Base-by-base conservation (phyloP, 2,329 filamentous ascomycete species). In the Botrytis hyacinthi region DNA sequence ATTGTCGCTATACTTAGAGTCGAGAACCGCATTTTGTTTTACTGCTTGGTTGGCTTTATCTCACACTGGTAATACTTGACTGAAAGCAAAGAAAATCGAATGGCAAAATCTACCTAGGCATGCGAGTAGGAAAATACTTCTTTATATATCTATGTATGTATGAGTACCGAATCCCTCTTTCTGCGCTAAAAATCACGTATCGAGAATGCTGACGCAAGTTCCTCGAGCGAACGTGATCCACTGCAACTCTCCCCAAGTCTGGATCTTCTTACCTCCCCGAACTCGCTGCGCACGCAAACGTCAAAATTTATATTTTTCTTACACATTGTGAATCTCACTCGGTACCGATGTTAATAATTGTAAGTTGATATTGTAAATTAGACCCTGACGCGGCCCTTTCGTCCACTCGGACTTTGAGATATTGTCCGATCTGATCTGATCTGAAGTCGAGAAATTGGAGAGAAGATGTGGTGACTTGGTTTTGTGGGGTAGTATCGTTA, bases 21-120 rank as follows among this genome's bases (percentile, higher is more conserved):
- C 0, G 48, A 54, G 26, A 16, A 16, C 4, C 26, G 26, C 48
- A 54, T 54, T n/a, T 54, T 54, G 48, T 0, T n/a, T 54, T n/a
- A 1, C 16, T 48, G 46, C 0, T 48, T n/a, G 0, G 10, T n/a
- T n/a, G n/a, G 4, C 40, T 16, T 16, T 2, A 40, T 40, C 37
- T 40, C 37, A 40, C 37, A 40, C 9, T 10, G 2, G 10, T 40
- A 2, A 10, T 40, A 12, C 9, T 12, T 12, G 37, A 7, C 4
- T 5, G 26, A 0, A n/a, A 6, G 5, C 4, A n/a, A 51, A 2
- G 26, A 2, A n/a, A n/a, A 3, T 54, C 2, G 12, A n/a, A 54
- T 1, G 22, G 1, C 10, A 14, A 3, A 3, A n/a, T 54, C 12
- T n/a, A 7, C 6, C 26, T 54, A 14, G 2, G 5, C n/a, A 16